These are phyloP conservation scores for Umbellularia californica DNA, from an alignment of 164 flowering plant genomes.

Conservation along the genomic window DNA sequence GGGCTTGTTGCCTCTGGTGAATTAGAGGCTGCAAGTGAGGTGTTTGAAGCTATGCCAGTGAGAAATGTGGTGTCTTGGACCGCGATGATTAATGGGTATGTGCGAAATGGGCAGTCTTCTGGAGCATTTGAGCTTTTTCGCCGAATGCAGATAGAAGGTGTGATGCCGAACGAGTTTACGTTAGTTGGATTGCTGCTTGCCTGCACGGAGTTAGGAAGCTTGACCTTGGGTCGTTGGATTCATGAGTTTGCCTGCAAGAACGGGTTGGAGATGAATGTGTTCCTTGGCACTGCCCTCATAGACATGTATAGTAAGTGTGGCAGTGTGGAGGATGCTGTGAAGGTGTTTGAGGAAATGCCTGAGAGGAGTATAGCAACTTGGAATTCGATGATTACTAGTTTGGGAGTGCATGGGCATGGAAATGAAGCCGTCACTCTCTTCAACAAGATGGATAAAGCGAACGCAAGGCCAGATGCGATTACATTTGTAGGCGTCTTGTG, in stretches of 20 bases:
- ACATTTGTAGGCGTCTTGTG: slow-evolving; percentile 56
- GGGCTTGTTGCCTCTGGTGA: slow-evolving; percentile 43
- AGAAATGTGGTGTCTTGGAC: slow-evolving; percentile 70
- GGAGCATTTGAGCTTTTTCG: slow-evolving; percentile 52
- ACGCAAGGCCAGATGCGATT: slow-evolving; percentile 49
- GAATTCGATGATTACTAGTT: slow-evolving; percentile 75
- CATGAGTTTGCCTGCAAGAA: slow-evolving; percentile 46
- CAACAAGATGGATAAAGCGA: slow-evolving; percentile 37
- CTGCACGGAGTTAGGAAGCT: slow-evolving; percentile 46
- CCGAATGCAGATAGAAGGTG: slow-evolving; percentile 45
- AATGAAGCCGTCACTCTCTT: slow-evolving; percentile 48
- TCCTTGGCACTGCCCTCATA: slow-evolving; percentile 62
- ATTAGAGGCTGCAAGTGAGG: slow-evolving; percentile 32
- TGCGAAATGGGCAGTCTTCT: slow-evolving; percentile 22
- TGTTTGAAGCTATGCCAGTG: slow-evolving; percentile 47
- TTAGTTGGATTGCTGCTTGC: slow-evolving; percentile 57
- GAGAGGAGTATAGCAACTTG: slow-evolving; percentile 51
- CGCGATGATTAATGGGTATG: slow-evolving; percentile 58
- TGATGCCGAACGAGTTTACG: slow-evolving; percentile 59
- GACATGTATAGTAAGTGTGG: slow-evolving; percentile 81
- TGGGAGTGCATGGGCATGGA: slow-evolving; percentile 64
- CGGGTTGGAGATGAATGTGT: slow-evolving; percentile 37
- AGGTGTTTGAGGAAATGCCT: slow-evolving; percentile 50
- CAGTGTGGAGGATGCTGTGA: slow-evolving; percentile 47
- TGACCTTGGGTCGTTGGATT: slow-evolving; percentile 48